Conservation (phyloP, 306 rosid species). For the Datisca glomerata region DNA sequence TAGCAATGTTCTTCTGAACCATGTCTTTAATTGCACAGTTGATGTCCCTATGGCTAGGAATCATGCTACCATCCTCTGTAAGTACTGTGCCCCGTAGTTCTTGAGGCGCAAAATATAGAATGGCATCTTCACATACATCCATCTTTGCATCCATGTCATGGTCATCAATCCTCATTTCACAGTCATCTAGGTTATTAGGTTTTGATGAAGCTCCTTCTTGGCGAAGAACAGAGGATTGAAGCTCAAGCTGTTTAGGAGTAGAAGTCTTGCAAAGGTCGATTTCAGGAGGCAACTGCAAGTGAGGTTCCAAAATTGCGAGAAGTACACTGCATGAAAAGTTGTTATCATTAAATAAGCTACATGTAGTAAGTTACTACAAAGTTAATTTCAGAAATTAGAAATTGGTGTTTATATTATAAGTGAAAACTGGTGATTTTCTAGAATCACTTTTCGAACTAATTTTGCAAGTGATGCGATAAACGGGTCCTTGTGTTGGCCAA, state of each 20-base stretch:
- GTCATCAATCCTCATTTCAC: conserved; percentile 48
- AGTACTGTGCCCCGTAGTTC: conserved; percentile 47
- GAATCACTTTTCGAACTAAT: too few relatives aligned
- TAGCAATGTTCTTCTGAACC: conserved; percentile 23
- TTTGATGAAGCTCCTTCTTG: conserved; percentile 40
- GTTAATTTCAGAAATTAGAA: too few relatives aligned
- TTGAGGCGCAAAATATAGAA: conserved; percentile 54
- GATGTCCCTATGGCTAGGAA: conserved; percentile 27
- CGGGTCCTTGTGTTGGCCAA: too few relatives aligned
- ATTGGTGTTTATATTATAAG: too few relatives aligned
- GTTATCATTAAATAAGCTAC: too few relatives aligned
- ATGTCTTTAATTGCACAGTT: conserved; percentile 36
- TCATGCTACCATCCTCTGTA: conserved; percentile 31
- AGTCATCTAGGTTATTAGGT: conserved; percentile 46
- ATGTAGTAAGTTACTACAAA: too few relatives aligned
- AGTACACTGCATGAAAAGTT: conserved; percentile 51
- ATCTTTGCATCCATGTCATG: conserved; percentile 37
- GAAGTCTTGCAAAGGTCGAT: conserved; percentile 56
- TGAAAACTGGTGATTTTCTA: too few relatives aligned
- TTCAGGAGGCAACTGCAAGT: conserved; percentile 78
- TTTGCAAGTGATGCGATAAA: too few relatives aligned
- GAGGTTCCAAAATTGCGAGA: conserved; percentile 83
- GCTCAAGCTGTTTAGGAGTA: conserved; percentile 29
- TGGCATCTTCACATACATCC: conserved; percentile 52
- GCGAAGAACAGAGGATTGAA: conserved; percentile 29